A percentile compares a stretch with the other conserved stretches of the same genome.
Conservation (phyloP, 352 stramenopile species). For the Blastocystis sp. region DNA sequence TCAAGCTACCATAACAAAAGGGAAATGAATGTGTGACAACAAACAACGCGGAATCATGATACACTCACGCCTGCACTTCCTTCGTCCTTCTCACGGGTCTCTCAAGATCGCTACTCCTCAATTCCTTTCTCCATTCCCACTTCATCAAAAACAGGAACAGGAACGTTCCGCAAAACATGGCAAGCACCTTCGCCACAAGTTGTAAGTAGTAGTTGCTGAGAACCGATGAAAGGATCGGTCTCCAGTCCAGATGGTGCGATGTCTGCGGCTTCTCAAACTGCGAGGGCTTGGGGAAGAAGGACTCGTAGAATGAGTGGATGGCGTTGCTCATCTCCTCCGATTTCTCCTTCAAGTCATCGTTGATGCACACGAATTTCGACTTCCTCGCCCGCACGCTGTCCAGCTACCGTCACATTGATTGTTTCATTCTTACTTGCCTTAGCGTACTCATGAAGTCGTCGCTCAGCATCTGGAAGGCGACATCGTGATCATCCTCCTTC, state of each 20-base stretch:
- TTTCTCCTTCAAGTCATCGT: slow-evolving; percentile 88
- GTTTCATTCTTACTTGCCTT: not conserved
- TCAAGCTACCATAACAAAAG: not conserved
- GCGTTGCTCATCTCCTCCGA: slow-evolving; percentile 80
- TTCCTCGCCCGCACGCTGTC: slow-evolving; percentile 84
- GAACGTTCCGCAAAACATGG: not conserved
- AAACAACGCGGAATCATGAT: slow-evolving; percentile 39
- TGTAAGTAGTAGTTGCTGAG: not conserved
- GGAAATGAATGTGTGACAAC: not conserved
- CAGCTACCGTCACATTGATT: slow-evolving; percentile 77
- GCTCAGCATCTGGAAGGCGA: slow-evolving; percentile 91
- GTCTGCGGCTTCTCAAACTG: slow-evolving; percentile 81
- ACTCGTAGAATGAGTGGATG: slow-evolving; percentile 85
- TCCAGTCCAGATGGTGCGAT: too few relatives aligned
- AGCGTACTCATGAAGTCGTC: slow-evolving; percentile 85
- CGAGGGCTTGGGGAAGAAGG: slow-evolving; percentile 84
- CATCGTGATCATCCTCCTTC: slow-evolving; percentile 76
- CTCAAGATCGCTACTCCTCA: slow-evolving; percentile 23
- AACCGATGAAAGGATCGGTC: not conserved
- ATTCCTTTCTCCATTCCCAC: not conserved
- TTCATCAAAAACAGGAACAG: not conserved
- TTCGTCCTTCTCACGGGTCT: slow-evolving; percentile 30
- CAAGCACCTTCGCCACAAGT: not conserved
- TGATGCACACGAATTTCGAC: slow-evolving; percentile 92
- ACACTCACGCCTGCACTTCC: slow-evolving; percentile 34